Conservation (phyloP, 805 yeast species). For the Grigorovia humatica region DNA sequence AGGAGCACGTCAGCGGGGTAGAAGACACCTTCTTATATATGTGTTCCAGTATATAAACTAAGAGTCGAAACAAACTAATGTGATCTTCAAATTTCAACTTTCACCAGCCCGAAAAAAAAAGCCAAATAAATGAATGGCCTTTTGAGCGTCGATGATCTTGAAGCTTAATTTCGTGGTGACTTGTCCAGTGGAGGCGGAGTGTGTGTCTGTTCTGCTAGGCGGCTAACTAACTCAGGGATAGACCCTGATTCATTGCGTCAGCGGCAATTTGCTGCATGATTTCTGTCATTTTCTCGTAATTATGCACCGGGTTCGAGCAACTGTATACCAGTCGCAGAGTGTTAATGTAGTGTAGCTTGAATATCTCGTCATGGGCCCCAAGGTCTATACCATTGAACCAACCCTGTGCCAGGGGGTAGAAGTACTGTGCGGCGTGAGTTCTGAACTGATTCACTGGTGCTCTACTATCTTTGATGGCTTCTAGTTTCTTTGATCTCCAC, state of each 20-base stretch:
- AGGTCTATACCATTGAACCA: conserved; percentile 47
- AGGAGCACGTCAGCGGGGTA: no score
- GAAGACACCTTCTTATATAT: no score
- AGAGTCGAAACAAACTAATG: no score
- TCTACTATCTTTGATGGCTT: background rate
- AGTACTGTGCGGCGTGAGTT: conserved; percentile 34
- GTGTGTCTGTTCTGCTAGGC: background rate
- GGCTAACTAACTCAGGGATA: conserved; percentile 5
- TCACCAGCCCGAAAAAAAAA: background rate
- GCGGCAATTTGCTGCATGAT: conserved; percentile 21
- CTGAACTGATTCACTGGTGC: conserved; percentile 22
- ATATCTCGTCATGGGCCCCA: conserved; percentile 43
- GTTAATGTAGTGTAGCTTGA: conserved; percentile 40
- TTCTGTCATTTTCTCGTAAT: conserved; percentile 28
- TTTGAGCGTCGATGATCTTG: background rate
- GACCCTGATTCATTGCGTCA: conserved; percentile 16
- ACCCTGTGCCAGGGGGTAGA: conserved; percentile 42
- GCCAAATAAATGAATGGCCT: no score
- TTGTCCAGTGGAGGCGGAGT: background rate
- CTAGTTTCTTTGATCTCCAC: conserved; percentile 30
- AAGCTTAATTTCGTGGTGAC: background rate
- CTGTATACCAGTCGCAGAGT: conserved; percentile 38
- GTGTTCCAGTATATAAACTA: no score
- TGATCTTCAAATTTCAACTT: background rate
- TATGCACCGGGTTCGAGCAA: conserved; percentile 38